Evolutionary conservation across 257 asterid genomes (phyloP).

Genomic region (Solanum ossicruentum): DNA sequence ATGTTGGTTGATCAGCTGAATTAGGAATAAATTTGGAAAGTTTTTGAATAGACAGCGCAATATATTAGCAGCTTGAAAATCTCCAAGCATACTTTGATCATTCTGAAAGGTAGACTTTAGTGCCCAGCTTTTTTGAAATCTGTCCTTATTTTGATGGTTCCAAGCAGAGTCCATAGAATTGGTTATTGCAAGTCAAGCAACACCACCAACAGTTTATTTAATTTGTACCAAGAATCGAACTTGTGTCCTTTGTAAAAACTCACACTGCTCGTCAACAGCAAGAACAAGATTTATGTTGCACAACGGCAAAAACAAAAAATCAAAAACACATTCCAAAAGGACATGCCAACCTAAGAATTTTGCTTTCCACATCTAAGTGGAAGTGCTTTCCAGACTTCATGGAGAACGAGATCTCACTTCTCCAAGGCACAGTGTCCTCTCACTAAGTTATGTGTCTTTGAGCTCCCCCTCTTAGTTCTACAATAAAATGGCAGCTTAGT

Average conservation of each 20-base stretch:
- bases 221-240: neutral
- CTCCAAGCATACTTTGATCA: neutral
- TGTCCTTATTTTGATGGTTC: neutral
- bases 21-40: neutral
- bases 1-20: neutral
- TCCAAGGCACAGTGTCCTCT: neutral
- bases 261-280: neutral
- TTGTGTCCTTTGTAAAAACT: neutral
- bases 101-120: neutral
- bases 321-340: neutral
- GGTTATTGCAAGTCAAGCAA: neutral
- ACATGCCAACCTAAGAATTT: neutral
- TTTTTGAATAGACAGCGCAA: neutral
- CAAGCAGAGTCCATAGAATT: neutral
- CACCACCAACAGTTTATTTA: neutral
- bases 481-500: neutral
- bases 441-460: neutral
- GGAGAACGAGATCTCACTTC: neutral
- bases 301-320: neutral
- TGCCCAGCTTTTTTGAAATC: neutral
- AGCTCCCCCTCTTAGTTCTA: neutral
- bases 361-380: neutral
- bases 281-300: neutral
- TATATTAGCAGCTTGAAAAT: neutral
- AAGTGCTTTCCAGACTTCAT: neutral